phyloP scores from a whole-genome alignment of 306 rosid genomes.

The Rubus parviflorus region DNA sequence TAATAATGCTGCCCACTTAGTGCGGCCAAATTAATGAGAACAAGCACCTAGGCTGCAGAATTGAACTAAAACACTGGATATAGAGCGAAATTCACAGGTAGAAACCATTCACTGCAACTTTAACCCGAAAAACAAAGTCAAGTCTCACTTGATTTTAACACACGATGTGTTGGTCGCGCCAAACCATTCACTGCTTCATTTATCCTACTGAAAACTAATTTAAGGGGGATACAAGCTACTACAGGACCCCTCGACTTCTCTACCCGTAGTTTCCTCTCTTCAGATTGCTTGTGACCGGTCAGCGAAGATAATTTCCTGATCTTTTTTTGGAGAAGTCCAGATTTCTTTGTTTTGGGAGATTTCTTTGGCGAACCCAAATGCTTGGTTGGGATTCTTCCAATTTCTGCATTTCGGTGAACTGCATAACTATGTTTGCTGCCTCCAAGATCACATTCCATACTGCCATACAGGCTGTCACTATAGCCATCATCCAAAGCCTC shows the following conservation, averaged over 20 bases:
- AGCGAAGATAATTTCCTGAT: constrained; percentile 79
- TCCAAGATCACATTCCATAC: constrained; percentile 35
- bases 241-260: constrained; percentile 68
- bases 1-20: constrained; percentile 40
- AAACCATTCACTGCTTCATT: constrained; percentile 76
- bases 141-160: constrained; percentile 35
- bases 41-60: constrained; percentile 33
- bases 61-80: constrained; percentile 36
- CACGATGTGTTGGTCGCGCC: constrained; percentile 56
- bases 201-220: constrained; percentile 83
- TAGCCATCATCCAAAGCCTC: constrained; percentile 66
- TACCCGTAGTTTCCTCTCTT: constrained; percentile 50
- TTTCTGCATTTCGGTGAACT: constrained; percentile 32
- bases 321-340: constrained; percentile 71
- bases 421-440: constrained; percentile 27
- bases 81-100: constrained; percentile 28
- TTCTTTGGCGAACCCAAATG: constrained; percentile 33
- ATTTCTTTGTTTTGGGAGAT: constrained; percentile 57
- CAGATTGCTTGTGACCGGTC: constrained; percentile 63
- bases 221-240: constrained; percentile 83
- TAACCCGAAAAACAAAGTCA: constrained; percentile 32
- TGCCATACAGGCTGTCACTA: constrained; percentile 45
- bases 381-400: constrained; percentile 45
- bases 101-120: constrained; percentile 28
- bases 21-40: constrained; percentile 32